These are phyloP conservation scores for Bolboschoenoplectus hybrid DNA, from an alignment of 202 grass and related monocot species.

Conservation along the genomic window DNA sequence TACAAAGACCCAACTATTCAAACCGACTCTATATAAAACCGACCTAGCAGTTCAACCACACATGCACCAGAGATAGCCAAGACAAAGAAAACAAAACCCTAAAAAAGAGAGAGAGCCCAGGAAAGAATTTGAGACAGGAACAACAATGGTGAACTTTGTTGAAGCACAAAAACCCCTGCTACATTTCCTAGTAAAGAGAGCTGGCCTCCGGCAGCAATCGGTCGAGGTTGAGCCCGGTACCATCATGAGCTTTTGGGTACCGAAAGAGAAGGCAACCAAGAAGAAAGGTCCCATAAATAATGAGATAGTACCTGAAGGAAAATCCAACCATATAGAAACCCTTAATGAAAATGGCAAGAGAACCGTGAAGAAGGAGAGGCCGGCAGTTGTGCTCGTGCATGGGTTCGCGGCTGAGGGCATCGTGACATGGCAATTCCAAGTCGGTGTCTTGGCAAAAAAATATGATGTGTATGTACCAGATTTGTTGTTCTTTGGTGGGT, in stretches of 20 bases:
- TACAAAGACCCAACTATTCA: neutral
- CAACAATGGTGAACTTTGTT: constrained; percentile 84
- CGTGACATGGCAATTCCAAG: constrained; percentile 90
- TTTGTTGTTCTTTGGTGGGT: constrained; percentile 85
- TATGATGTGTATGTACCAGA: constrained; percentile 96
- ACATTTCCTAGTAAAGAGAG: constrained; percentile 62
- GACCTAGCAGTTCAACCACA: constrained; percentile 30
- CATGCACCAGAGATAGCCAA: constrained; percentile 7
- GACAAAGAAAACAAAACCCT: neutral
- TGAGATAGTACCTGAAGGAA: constrained; percentile 47
- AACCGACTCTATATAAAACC: constrained; percentile 36
- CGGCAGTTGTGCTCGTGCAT: constrained; percentile 80
- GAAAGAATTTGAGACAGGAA: neutral
- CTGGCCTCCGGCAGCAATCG: constrained; percentile 65
- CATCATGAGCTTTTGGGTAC: constrained; percentile 78
- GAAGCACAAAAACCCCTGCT: constrained; percentile 75
- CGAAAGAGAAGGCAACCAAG: constrained; percentile 61
- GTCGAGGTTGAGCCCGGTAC: constrained; percentile 86
- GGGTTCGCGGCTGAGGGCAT: constrained; percentile 85
- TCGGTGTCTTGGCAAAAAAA: constrained; percentile 55
- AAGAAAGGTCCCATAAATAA: constrained; percentile 47
- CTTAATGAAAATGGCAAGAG: neutral
- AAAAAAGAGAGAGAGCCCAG: neutral
- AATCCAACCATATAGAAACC: neutral
- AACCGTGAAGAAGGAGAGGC: constrained; percentile 38